Conservation (phyloP, 176 grass and related monocot genomes). For the Bromus sterilis region DNA sequence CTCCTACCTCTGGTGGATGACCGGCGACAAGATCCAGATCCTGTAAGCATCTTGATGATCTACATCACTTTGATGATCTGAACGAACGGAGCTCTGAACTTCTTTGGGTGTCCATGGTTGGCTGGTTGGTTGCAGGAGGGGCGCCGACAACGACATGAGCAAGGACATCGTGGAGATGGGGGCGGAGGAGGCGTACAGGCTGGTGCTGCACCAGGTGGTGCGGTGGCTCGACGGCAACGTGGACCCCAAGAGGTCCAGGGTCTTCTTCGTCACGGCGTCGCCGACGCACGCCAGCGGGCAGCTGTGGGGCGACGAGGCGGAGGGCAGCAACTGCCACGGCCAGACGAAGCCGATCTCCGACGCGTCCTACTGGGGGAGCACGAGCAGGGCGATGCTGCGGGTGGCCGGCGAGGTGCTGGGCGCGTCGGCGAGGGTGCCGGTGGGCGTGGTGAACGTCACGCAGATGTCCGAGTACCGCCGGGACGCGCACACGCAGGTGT, state of each 20-base stretch:
- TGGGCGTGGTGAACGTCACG: conserved; percentile 59
- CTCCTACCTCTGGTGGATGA: conserved; percentile 69
- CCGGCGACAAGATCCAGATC: conserved; percentile 33
- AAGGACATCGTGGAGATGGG: conserved; percentile 58
- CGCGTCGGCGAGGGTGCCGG: conserved; percentile 23
- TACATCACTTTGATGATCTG: neutral
- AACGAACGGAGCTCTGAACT: neutral
- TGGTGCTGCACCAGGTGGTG: conserved; percentile 42
- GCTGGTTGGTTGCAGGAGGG: conserved; percentile 16
- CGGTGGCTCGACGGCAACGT: conserved; percentile 51
- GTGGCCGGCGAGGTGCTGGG: conserved; percentile 33
- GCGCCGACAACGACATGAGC: conserved; percentile 37
- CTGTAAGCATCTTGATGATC: conserved; percentile 5
- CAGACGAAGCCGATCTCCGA: conserved; percentile 37
- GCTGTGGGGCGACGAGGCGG: conserved; percentile 36
- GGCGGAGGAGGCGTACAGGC: conserved; percentile 29
- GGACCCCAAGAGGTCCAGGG: conserved; percentile 39
- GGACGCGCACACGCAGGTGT: conserved; percentile 53
- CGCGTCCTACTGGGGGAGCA: conserved; percentile 30
- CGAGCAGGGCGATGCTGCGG: conserved; percentile 37
- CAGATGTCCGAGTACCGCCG: conserved; percentile 49
- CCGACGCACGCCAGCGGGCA: conserved; percentile 46
- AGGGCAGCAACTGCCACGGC: conserved; percentile 48
- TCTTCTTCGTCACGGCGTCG: conserved; percentile 67
- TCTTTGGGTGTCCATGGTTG: neutral